Percentiles rank a stretch among this genome's conserved stretches.
phyloP scores from a whole-genome alignment of 202 grass and related monocot species.

The Eragrostis tef region DNA sequence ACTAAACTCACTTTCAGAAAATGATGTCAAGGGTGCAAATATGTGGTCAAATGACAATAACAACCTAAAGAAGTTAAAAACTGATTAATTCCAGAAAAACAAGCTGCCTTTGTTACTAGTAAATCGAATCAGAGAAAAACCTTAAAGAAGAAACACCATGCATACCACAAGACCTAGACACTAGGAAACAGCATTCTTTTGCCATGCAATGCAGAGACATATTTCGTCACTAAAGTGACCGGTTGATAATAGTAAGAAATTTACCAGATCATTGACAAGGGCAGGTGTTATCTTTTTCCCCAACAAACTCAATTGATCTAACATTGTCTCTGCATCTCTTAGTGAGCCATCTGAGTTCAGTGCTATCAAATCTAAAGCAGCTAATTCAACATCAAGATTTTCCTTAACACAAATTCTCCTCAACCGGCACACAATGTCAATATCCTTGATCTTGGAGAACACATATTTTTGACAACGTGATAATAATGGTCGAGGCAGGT shows the following conservation, averaged over 20 bases:
- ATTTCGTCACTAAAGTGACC: neutral
- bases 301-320: slow-evolving; percentile 81
- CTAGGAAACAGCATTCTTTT: no score
- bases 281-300: slow-evolving; percentile 80
- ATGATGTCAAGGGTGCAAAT: neutral
- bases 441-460: slow-evolving; percentile 84
- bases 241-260: slow-evolving; percentile 22
- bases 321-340: slow-evolving; percentile 86
- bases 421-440: slow-evolving; percentile 69
- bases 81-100: neutral
- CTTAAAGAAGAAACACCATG: neutral
- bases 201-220: neutral
- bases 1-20: neutral
- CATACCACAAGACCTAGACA: no score
- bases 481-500: slow-evolving; percentile 66
- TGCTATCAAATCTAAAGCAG: slow-evolving; percentile 84
- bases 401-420: slow-evolving; percentile 73
- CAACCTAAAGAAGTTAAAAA: neutral
- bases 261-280: slow-evolving; percentile 85
- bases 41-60: neutral
- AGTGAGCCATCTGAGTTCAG: slow-evolving; percentile 85
- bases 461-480: slow-evolving; percentile 82
- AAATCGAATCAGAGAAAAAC: neutral
- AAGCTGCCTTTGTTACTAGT: neutral
- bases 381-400: slow-evolving; percentile 79